Evolutionary conservation across 257 asterid species (phyloP).

Genomic region (Craterostigma plantagineum): DNA sequence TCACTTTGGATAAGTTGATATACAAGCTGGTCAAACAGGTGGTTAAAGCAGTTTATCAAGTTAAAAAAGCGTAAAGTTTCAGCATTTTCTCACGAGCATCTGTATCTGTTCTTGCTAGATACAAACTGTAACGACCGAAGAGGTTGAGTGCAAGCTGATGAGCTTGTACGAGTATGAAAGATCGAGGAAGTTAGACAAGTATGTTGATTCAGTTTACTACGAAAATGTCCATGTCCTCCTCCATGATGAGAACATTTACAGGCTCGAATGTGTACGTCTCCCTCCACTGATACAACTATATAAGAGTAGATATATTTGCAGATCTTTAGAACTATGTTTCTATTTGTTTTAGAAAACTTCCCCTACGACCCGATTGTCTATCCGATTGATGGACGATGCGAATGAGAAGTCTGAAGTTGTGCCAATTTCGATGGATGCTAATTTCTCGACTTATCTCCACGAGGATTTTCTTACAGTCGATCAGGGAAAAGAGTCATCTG

Average conservation of each 20-base stretch:
- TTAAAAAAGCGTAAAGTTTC: no score
- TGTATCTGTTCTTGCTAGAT: conserved; percentile 24
- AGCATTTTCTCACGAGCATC: no score
- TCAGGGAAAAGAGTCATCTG: conserved; percentile 54
- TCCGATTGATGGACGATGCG: conserved; percentile 81
- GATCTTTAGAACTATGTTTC: conserved; percentile 7
- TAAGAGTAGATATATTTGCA: not conserved
- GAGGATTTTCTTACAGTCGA: conserved; percentile 57
- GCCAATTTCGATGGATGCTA: conserved; percentile 81
- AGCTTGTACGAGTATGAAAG: conserved; percentile 35
- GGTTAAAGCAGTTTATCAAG: not conserved
- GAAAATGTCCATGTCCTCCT: conserved; percentile 36
- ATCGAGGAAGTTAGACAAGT: conserved; percentile 26
- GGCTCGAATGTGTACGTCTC: conserved; percentile 55
- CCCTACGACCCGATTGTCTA: conserved; percentile 46
- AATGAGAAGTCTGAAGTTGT: conserved; percentile 73
- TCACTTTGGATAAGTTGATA: conserved; percentile 86
- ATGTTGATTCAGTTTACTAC: conserved; percentile 31
- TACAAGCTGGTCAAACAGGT: conserved; percentile 93
- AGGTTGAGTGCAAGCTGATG: conserved; percentile 35
- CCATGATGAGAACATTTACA: conserved; percentile 45
- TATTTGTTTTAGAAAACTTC: conserved; percentile 35
- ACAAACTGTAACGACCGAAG: conserved; percentile 34
- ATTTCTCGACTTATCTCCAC: conserved; percentile 57
- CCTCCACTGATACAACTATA: not conserved